Base-by-base conservation (phyloP, 2,329 filamentous ascomycete species). In the Pyrenophora graminea region DNA sequence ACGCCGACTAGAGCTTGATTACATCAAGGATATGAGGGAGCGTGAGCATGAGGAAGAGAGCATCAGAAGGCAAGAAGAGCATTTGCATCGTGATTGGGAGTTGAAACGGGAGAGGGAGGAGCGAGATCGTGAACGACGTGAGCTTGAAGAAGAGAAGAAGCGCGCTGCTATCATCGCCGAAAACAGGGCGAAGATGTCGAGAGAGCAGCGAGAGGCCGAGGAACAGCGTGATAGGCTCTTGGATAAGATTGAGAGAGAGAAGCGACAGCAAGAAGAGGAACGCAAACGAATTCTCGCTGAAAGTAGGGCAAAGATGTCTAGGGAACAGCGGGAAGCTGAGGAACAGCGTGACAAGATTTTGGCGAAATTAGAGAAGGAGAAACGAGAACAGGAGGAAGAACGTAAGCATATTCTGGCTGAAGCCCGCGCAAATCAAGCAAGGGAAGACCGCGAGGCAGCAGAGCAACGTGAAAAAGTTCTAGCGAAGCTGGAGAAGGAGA, bases 131-230 rank as follows among this genome's bases (percentile, higher is more conserved):
- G 69, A 76, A 25, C 64, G 70, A 47, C 67, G 70, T 43, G 68
- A 75, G 52, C 60, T 69, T 13, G 70, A 75, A 55, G 74, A 59
- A 74, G 51, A 72, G 69, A 60, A 72, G 51, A 72, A 77, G 57
- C 67, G 64, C 33, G 69, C 76, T 43, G 70, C 67, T 31, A 69
- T 76, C 47, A 53, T 74, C 33, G 61, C 59, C 9, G 71, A 73
- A 60, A 72, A 74, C 56, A 71, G 72, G 51, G 68, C 71, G 21
- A 74, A 72, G 51, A 67, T 74, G 51, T 38, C 49, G 8, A 53
- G 51, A 7, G 57, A 62, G 53, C 51, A 60, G 43, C 48, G 59
- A 18, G 56, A 60, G 32, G 51, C 48, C n/a, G 59, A 60, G 19
- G 64, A 68, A 37, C 62, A 70, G 38, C 59, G 64, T 31, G 63